These are phyloP conservation scores for Ceratocystis destructans DNA, from an alignment of 2,329 filamentous ascomycete species.

Conservation along the genomic window DNA sequence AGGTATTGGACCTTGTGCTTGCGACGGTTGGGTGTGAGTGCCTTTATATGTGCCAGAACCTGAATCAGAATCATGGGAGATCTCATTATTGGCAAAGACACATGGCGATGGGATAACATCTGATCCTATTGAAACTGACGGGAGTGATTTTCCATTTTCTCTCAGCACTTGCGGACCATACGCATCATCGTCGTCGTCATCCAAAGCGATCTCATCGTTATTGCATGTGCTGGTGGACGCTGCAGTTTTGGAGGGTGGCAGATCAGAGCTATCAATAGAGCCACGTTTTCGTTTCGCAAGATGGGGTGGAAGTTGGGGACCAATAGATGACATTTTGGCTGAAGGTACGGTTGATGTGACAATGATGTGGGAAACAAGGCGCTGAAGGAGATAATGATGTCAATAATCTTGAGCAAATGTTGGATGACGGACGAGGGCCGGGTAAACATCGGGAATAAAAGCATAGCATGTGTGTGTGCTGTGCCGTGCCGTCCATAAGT, in stretches of 20 bases:
- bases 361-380: background rate
- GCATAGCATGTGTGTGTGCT: background rate
- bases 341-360: background rate
- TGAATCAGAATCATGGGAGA: slow-evolving; percentile 23
- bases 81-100: background rate
- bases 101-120: too few relatives aligned
- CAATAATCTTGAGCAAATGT: background rate
- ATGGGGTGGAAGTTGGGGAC: slow-evolving; percentile 55
- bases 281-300: slow-evolving; percentile 50
- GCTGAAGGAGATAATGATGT: background rate
- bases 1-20: slow-evolving; percentile 23
- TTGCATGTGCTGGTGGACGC: slow-evolving; percentile 21
- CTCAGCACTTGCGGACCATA: background rate
- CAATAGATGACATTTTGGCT: slow-evolving; percentile 51
- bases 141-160: background rate
- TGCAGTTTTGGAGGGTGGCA: slow-evolving; percentile 33
- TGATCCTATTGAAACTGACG: background rate
- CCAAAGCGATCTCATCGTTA: slow-evolving; percentile 29
- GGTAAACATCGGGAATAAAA: background rate
- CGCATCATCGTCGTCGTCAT: slow-evolving; percentile 24
- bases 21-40: slow-evolving; percentile 23
- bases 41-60: slow-evolving; percentile 23
- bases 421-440: background rate
- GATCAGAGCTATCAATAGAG: slow-evolving; percentile 29
- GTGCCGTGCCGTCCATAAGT: too few relatives aligned